Evolutionary conservation across 805 yeast species (phyloP).

Genomic region (Suhomyces kilbournensis): DNA sequence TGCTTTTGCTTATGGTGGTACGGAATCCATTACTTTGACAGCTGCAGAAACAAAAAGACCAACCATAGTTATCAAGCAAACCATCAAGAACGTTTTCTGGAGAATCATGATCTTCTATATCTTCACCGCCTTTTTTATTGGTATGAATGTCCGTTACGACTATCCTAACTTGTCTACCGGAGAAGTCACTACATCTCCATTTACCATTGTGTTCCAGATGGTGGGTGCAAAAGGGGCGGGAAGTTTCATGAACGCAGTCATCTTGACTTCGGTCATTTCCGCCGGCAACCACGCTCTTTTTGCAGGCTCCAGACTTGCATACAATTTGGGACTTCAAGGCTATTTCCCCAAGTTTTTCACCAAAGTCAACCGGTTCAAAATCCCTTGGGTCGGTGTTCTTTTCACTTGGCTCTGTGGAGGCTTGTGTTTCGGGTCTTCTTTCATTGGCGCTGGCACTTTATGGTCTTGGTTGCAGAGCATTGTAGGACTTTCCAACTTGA

Average conservation of each 20-base stretch:
- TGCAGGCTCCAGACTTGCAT: conserved; percentile 50
- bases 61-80: conserved; percentile 26
- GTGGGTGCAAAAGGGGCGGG: conserved; percentile 43
- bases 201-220: conserved; percentile 41
- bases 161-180: conserved; percentile 30
- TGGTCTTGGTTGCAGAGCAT: conserved; percentile 54
- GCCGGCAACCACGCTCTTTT: conserved; percentile 55
- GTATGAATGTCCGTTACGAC: conserved; percentile 41
- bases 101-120: conserved; percentile 35
- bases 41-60: conserved; percentile 36
- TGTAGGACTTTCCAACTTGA: conserved; percentile 52
- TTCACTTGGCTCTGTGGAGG: conserved; percentile 56
- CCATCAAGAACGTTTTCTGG: conserved; percentile 30
- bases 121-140: conserved; percentile 40
- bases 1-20: conserved; percentile 51
- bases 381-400: conserved; percentile 49
- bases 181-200: conserved; percentile 35
- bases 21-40: conserved; percentile 37
- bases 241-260: conserved; percentile 51
- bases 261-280: conserved; percentile 52
- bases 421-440: conserved; percentile 58
- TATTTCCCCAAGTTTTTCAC: conserved; percentile 45
- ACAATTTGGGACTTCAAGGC: conserved; percentile 49
- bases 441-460: conserved; percentile 50
- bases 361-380: conserved; percentile 38